These are phyloP conservation scores for Talaromyces amestolkiae DNA, from an alignment of 2,329 filamentous ascomycete genomes.

Conservation along the genomic window DNA sequence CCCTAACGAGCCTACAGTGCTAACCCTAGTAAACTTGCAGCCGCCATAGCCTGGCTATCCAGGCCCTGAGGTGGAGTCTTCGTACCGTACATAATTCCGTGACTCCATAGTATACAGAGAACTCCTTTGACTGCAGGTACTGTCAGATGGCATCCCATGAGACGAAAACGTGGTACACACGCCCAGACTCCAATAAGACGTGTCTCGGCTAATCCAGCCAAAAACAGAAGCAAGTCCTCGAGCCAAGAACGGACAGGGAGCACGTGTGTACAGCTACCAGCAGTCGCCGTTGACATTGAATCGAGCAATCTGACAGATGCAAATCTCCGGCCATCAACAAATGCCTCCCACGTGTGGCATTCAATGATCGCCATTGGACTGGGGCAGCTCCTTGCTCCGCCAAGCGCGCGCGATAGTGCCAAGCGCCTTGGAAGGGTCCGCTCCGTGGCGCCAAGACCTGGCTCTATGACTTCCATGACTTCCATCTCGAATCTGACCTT, in stretches of 20 bases:
- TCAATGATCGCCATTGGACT: neutral
- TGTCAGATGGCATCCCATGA: neutral
- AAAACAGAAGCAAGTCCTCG: neutral
- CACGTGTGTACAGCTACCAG: neutral
- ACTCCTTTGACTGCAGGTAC: neutral
- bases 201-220: neutral
- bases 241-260: neutral
- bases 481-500: neutral
- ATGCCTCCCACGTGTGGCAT: neutral
- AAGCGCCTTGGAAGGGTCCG: neutral
- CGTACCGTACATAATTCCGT: too few species aligned
- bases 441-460: neutral
- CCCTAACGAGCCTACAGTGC: neutral
- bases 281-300: neutral
- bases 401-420: neutral
- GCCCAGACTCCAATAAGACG: neutral
- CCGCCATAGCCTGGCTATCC: neutral
- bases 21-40: neutral
- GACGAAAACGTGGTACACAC: neutral
- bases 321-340: neutral
- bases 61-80: neutral
- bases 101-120: neutral
- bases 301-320: neutral
- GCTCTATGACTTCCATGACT: neutral
- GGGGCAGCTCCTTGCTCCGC: neutral